Evolutionary conservation across 2,329 filamentous ascomycete genomes (phyloP), one percentile per base, ranked within the genome.

Genomic region (Phoma herbarum): DNA sequence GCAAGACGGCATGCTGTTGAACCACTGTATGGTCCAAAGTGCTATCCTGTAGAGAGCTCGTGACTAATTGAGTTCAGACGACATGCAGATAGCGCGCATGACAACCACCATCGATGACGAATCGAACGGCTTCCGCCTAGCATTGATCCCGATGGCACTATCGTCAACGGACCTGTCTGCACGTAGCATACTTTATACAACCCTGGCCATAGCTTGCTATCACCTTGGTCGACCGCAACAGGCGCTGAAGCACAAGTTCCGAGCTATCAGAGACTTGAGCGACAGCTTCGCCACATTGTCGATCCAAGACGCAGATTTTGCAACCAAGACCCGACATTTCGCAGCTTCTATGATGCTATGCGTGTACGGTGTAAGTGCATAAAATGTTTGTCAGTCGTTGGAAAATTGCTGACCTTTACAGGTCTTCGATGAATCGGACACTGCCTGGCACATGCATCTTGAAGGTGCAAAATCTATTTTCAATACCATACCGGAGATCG

Each of bases 271-370:
- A 18, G 66, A 75, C 10, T 63, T 83, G 18, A 78, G 72, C 20
- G 74, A 75, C 9, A 80, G 79, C 4, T 65, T 83, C 28, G 64
- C 66, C 14, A 64, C 60, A 22, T 5, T 50, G 10, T 37, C 50
- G 22, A 28, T 59, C 12, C 39, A 53, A 2, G 26, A 20, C 20
- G 39, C 46, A 16, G 72, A 73, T 43, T 69, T 68, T 4, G 59
- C 64, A 12, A 71, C 67, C 16, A 76, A 72, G 7, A 74, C 79
- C 48, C 75, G 74, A 8, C 80, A 82, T 57, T 72, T 82, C 49
- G 80, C 81, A 14, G 77, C 80, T 12, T 82, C 79, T 8, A 81
- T 83, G 81, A 83, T 83, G 81, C 74, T 83, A 7, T 83, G 80
- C 51, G 80, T 83, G 16, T 82, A 83, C 57, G 56, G 80, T 65